Conservation (phyloP, 495 filamentous ascomycete species). For the Lichenothelia convexa region DNA sequence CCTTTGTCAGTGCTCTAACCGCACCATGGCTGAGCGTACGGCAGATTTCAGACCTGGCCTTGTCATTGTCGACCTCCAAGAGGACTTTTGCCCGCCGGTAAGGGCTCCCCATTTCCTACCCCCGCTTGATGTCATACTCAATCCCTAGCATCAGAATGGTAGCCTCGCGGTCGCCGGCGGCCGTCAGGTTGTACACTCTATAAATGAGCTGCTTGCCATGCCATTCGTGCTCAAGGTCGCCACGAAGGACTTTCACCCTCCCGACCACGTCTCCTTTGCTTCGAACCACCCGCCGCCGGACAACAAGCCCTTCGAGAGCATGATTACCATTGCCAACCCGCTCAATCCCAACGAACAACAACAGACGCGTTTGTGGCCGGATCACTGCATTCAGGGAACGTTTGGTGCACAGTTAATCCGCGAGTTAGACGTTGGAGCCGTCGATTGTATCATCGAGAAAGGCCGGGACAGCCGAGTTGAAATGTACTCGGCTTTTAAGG, state of each 20-base stretch:
- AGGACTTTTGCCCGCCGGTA: slow-evolving; percentile 1
- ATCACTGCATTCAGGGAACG: slow-evolving; percentile 66
- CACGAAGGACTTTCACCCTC: slow-evolving; percentile 80
- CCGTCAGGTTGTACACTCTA: slow-evolving; percentile 43
- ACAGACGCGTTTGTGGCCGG: slow-evolving; percentile 64
- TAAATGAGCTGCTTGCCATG: slow-evolving; percentile 59
- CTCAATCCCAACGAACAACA: slow-evolving; percentile 42
- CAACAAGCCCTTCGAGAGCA: slow-evolving; percentile 47
- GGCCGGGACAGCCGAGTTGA: slow-evolving; percentile 56
- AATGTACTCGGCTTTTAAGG: slow-evolving; percentile 82
- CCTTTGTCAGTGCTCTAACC: too few species aligned
- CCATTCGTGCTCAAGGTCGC: slow-evolving; percentile 60
- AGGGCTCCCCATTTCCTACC: not conserved
- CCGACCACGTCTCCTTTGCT: slow-evolving; percentile 77
- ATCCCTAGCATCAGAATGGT: slow-evolving; percentile 30
- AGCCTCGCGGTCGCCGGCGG: slow-evolving; percentile 60
- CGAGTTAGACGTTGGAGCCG: slow-evolving; percentile 41
- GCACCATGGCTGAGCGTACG: too few species aligned
- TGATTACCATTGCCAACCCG: slow-evolving; percentile 43
- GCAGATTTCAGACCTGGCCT: not conserved
- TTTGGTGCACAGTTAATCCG: slow-evolving; percentile 55
- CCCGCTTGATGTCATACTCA: not conserved
- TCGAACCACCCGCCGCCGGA: slow-evolving; percentile 49
- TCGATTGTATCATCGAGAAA: slow-evolving; percentile 58
- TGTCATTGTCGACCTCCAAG: not conserved